Percentiles rank a stretch among this genome's conserved stretches.
These are phyloP conservation scores for Ceratobasidium sp. DNA, from an alignment of 1,284 basidiomycete genomes.

Conservation along the genomic window DNA sequence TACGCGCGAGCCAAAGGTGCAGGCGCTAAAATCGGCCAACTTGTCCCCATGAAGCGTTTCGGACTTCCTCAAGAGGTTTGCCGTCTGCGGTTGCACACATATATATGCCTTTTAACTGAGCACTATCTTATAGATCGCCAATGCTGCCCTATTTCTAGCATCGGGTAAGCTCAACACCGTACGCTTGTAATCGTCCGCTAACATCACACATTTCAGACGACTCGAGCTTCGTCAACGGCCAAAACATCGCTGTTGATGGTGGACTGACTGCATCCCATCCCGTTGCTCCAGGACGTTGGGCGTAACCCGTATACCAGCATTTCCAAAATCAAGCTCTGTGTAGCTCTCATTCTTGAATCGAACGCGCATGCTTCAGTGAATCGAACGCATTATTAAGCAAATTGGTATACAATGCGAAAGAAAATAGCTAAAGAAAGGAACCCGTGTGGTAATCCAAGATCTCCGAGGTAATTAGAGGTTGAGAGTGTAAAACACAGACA, in stretches of 20 bases:
- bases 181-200: slow-evolving; percentile 33
- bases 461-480: too few species aligned
- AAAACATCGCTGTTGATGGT: slow-evolving; percentile 89
- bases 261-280: slow-evolving; percentile 82
- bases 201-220: slow-evolving; percentile 70
- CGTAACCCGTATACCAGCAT: neutral
- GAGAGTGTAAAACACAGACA: neutral
- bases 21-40: slow-evolving; percentile 81
- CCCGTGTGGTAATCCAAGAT: slow-evolving; percentile 13
- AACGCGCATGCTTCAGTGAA: neutral
- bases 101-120: neutral
- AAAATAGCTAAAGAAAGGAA: neutral
- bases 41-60: slow-evolving; percentile 86
- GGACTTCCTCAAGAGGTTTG: slow-evolving; percentile 82
- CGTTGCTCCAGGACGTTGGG: slow-evolving; percentile 69
- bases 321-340: neutral
- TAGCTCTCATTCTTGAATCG: neutral
- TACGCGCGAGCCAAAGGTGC: slow-evolving; percentile 81
- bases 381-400: slow-evolving; percentile 1
- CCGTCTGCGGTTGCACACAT: neutral
- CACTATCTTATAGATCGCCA: slow-evolving; percentile 76
- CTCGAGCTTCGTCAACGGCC: slow-evolving; percentile 92
- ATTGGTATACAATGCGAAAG: slow-evolving; percentile 13
- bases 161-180: slow-evolving; percentile 70
- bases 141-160: slow-evolving; percentile 86